phyloP scores from a whole-genome alignment of 352 stramenopile genomes.

The Pythium dissimile region DNA sequence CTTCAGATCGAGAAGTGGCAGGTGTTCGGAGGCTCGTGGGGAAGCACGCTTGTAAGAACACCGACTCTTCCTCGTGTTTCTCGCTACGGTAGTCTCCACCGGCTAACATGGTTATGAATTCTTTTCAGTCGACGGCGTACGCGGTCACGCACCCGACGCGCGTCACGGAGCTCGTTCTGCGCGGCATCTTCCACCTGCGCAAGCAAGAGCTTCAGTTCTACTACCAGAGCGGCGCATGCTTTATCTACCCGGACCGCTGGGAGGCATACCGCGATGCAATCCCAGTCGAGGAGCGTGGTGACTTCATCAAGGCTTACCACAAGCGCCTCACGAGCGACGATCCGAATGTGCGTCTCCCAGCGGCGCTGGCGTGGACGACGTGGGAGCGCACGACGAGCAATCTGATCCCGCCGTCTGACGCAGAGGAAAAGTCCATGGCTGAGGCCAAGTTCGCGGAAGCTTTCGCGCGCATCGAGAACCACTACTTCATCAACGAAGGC shows the following conservation, averaged over 20 bases:
- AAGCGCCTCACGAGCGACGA: conserved; percentile 86
- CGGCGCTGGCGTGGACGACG: conserved; percentile 87
- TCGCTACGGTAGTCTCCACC: background rate
- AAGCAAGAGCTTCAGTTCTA: conserved; percentile 92
- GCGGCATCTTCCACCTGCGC: conserved; percentile 92
- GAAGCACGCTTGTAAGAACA: conserved; percentile 80
- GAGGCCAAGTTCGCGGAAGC: conserved; percentile 84
- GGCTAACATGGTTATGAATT: background rate
- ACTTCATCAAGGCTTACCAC: conserved; percentile 87
- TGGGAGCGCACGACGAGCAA: conserved; percentile 91
- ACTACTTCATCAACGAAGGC: conserved; percentile 90
- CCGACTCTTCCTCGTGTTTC: background rate
- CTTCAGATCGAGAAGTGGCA: conserved; percentile 90
- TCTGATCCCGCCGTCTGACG: conserved; percentile 61
- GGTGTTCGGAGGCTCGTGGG: conserved; percentile 95
- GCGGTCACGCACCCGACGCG: conserved; percentile 80
- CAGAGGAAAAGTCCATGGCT: conserved; percentile 72
- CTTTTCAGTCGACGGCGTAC: conserved; percentile 82
- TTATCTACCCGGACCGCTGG: conserved; percentile 90
- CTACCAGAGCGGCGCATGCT: conserved; percentile 86
- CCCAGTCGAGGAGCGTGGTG: conserved; percentile 74
- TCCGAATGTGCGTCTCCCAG: conserved; percentile 70
- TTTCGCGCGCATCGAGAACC: conserved; percentile 92
- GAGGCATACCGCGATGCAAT: conserved; percentile 88
- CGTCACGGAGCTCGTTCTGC: conserved; percentile 88